A percentile compares a stretch with the other conserved stretches of the same genome.
phyloP scores from a whole-genome alignment of 1,284 basidiomycete genomes.

The Puccinia coronata region DNA sequence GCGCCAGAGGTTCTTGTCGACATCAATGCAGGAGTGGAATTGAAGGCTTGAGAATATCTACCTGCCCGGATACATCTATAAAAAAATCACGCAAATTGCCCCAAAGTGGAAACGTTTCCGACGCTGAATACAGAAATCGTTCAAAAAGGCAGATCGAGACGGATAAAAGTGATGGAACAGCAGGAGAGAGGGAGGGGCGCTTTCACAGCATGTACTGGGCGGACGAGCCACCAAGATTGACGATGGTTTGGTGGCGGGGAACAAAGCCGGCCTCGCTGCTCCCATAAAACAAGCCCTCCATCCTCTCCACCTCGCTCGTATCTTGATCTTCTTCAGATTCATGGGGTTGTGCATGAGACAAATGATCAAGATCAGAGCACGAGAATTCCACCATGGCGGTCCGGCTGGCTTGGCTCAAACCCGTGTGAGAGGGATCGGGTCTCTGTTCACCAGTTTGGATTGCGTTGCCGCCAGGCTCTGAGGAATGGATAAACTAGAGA shows the following conservation, averaged over 20 bases:
- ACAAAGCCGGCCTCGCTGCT: conserved; percentile 21
- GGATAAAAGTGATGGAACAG: background rate
- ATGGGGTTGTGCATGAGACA: background rate
- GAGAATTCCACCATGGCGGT: background rate
- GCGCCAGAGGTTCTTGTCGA: too few species aligned
- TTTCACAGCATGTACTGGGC: background rate
- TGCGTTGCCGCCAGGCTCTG: background rate
- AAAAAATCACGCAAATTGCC: too few species aligned
- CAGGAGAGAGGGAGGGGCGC: too few species aligned
- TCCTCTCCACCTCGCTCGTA: background rate
- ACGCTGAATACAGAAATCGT: too few species aligned
- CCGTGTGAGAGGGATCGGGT: background rate
- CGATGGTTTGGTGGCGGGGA: conserved; percentile 12
- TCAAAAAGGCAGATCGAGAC: too few species aligned
- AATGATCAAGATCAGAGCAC: background rate
- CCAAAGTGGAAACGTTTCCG: too few species aligned
- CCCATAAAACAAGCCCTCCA: conserved; percentile 9
- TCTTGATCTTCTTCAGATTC: background rate
- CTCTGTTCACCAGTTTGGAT: background rate
- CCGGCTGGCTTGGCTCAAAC: background rate
- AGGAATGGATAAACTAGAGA: conserved; percentile 4
- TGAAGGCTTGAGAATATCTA: too few species aligned
- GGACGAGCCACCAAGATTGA: background rate
- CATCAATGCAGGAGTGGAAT: too few species aligned
- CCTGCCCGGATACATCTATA: too few species aligned